Base-by-base conservation (phyloP, 768 basidiomycete genomes). In the Psilocybe cubensis region DNA sequence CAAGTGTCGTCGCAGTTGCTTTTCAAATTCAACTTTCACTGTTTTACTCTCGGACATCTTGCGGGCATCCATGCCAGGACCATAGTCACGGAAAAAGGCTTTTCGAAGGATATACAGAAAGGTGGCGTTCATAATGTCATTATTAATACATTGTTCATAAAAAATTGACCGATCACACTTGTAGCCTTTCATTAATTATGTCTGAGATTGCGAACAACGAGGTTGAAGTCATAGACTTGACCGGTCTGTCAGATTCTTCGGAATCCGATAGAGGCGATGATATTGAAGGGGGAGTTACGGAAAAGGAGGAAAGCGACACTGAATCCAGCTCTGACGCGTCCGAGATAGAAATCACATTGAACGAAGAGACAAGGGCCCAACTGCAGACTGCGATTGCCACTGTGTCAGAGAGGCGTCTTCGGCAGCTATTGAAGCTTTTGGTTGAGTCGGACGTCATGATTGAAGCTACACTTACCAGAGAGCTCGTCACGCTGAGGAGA, bases 141-240 rank as follows among this genome's bases (percentile, higher is more conserved):
- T 11, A 17, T 48, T 18, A 28, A 17, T 31, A 10, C 42, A 44
- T 18, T 4, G 10, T 23, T 21, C 1, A 29, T 3, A 7, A 23
- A 23, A 44, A 6, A n/a, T 14, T 28, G 18, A 28, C 28, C 4
- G 18, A 48, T 29, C 4, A 17, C 46, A 28, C 31, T 28, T 48
- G 14, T 29, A 28, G 17, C 33, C 44, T 33, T 55, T 40, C 11
- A n/a, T 28, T 50, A 69, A 66, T 62, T 61, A 72, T 70, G 60
- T 48, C 57, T 55, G 54, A 59, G 63, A 57, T 31, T 4, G 9
- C 60, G 56, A 60, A 63, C 43, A 60, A 56, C 38, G 67, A 65
- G 57, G 65, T 67, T 47, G 76, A 76, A 66, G 64, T 81, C 45
- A 81, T 81, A 61, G 79, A 81, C 68, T 65, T 81, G 58, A 81